Base-by-base conservation (phyloP, 805 yeast genomes). In the Sugiyamaella valdiviana region DNA sequence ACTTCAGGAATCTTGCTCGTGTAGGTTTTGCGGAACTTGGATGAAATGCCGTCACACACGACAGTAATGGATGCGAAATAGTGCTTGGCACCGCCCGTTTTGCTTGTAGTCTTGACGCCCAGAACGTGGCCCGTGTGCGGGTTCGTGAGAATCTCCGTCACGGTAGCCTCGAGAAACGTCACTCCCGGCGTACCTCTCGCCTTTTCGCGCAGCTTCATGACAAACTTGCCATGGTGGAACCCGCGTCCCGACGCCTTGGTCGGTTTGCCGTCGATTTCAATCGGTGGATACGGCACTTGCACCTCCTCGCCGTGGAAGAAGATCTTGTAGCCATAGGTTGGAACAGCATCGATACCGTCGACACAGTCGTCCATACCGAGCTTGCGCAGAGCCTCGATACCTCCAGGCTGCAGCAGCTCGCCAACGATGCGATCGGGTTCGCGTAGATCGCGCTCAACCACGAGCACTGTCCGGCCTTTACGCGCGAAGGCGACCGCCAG, bases 381-480 rank as follows among this genome's bases (percentile, higher is more conserved):
- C 56, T 87, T 82, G 56, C 75, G 73, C 49, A 93, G 71, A 1
- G 96, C 91, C 63, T 83, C 80, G 23, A 93, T 69, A n/a, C 99
- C 99, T 32, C 88, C 90, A 2, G 99, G 99, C 67, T 93, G 99
- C 76, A 93, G 75, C 60, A 93, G 75, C 65, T 93, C 99, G 37
- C 99, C 99, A 26, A 93, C 98, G 49, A 93, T 93, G 57, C 99
- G 76, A 66, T 93, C 96, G 1, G 99, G 99, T 64, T 80, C 84
- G 17, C 78, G 66, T 87, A 96, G 86, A 62, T 88, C 96, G 53
- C 96, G 77, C 63, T 93, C 99, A 16, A 80, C 64, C 17, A 84
- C 74, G 45, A 84, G 66, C 6, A 93, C 97, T 45, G 76, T 75
- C 56, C 95, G 76, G 26, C 98, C 98, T 61, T 86, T 95, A 58